phyloP scores from a whole-genome alignment of 2,329 filamentous ascomycete genomes.

The Incumbomyces lentus region DNA sequence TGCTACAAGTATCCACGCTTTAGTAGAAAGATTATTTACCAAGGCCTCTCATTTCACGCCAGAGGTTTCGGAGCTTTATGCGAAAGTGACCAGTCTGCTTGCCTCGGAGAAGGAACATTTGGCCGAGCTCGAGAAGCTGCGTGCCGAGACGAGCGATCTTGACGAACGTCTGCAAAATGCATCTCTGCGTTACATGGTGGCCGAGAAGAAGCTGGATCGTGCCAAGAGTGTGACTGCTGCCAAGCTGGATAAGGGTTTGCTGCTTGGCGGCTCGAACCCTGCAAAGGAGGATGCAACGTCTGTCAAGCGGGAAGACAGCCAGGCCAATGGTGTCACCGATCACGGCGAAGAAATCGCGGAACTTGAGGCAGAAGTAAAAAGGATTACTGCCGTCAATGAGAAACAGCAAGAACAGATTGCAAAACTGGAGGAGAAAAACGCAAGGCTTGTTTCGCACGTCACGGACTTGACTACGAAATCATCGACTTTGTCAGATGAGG shows the following conservation, averaged over 20 bases:
- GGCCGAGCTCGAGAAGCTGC: constrained; percentile 63
- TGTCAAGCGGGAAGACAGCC: constrained; percentile 40
- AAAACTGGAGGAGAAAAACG: constrained; percentile 65
- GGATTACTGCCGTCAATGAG: constrained; percentile 61
- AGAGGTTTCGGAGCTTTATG: constrained; percentile 62
- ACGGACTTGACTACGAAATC: constrained; percentile 55
- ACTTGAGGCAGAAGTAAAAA: constrained; percentile 64
- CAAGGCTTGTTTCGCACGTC: constrained; percentile 64
- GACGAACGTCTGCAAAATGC: constrained; percentile 81
- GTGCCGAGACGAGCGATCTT: constrained; percentile 70
- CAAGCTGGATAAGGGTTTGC: constrained; percentile 82
- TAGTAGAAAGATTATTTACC: constrained; percentile 60
- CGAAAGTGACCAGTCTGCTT: constrained; percentile 62
- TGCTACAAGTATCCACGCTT: constrained; percentile 63
- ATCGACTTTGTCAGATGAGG: constrained; percentile 71
- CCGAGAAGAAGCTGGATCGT: constrained; percentile 87
- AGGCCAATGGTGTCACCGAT: constrained; percentile 45
- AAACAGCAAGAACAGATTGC: constrained; percentile 88
- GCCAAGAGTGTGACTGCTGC: constrained; percentile 80
- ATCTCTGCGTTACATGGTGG: constrained; percentile 83
- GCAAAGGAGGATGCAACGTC: constrained; percentile 36
- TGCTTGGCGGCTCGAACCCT: constrained; percentile 51
- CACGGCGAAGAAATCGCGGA: constrained; percentile 52
- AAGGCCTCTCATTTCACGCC: constrained; percentile 41
- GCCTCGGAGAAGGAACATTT: constrained; percentile 73